Conservation (phyloP, 2,329 filamentous ascomycete species). For the Ustilaginoidea virens region DNA sequence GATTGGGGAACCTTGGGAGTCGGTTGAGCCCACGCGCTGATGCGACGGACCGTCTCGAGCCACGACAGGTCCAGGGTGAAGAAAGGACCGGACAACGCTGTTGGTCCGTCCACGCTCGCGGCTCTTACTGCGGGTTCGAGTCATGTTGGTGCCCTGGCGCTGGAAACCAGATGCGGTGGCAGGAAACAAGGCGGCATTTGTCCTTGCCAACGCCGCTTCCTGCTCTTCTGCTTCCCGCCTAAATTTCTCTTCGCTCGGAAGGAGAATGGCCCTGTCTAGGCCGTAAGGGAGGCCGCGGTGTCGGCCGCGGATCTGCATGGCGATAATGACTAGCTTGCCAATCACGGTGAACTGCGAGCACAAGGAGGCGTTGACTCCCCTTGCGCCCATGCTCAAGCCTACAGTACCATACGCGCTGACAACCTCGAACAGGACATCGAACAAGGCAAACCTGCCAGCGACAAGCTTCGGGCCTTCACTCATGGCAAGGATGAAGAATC, state of each 20-base stretch:
- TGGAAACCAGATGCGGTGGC: slow-evolving; percentile 15
- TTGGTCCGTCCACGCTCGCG: slow-evolving; percentile 21
- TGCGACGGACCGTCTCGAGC: slow-evolving; percentile 13
- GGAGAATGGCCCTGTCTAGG: slow-evolving; percentile 43
- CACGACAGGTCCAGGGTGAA: slow-evolving; percentile 31
- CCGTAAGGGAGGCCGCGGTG: slow-evolving; percentile 55
- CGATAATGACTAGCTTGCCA: slow-evolving; percentile 53
- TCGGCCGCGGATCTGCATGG: slow-evolving; percentile 54
- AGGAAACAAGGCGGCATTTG: slow-evolving; percentile 19
- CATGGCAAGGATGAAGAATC: slow-evolving; percentile 84
- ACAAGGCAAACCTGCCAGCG: slow-evolving; percentile 47
- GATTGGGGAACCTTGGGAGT: slow-evolving; percentile 6
- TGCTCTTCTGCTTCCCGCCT: slow-evolving; percentile 35
- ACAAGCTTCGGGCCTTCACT: slow-evolving; percentile 63
- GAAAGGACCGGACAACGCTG: slow-evolving; percentile 27
- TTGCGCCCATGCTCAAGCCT: slow-evolving; percentile 74
- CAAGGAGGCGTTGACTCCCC: slow-evolving; percentile 61
- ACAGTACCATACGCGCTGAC: slow-evolving; percentile 91
- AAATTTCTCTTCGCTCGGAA: slow-evolving; percentile 41
- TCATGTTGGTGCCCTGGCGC: slow-evolving; percentile 13
- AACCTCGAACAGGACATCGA: slow-evolving; percentile 65
- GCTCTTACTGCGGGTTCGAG: slow-evolving; percentile 21
- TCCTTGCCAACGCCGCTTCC: slow-evolving; percentile 22
- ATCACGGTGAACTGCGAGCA: slow-evolving; percentile 65
- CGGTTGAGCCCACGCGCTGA: slow-evolving; percentile 13